These are phyloP conservation scores for Pseudonitzschia multistriata DNA, from an alignment of 108 stramenopile genomes.

Conservation along the genomic window DNA sequence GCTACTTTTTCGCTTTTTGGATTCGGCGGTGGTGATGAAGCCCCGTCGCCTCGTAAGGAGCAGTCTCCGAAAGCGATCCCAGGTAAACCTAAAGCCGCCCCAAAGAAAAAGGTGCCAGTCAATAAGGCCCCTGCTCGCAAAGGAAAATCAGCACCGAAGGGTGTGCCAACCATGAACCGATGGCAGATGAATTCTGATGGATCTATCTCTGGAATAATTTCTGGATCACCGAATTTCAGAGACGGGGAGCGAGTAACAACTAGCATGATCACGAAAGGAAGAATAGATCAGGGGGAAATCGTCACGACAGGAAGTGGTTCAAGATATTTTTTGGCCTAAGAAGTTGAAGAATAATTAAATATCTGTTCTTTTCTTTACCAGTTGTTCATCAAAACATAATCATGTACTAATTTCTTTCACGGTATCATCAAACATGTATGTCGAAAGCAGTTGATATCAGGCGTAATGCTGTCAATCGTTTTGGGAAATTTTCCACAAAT, in stretches of 20 bases:
- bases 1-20: constrained; percentile 52
- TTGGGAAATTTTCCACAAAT: no score
- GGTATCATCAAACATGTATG: no score
- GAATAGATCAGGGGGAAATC: constrained; percentile 47
- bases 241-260: constrained; percentile 70
- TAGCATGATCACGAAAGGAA: constrained; percentile 60
- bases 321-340: constrained; percentile 58
- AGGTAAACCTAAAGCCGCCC: not conserved
- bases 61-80: constrained; percentile 3
- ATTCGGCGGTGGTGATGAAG: constrained; percentile 19
- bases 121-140: constrained; percentile 3
- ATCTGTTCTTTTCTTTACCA: no score
- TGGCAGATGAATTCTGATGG: constrained; percentile 72
- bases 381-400: no score
- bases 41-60: constrained; percentile 3
- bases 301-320: constrained; percentile 78
- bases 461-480: no score
- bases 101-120: not conserved
- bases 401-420: no score
- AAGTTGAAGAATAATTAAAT: no score
- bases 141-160: constrained; percentile 29
- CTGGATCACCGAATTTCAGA: constrained; percentile 59
- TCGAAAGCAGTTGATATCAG: no score
- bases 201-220: constrained; percentile 58
- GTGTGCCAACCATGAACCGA: constrained; percentile 38